phyloP scores from a whole-genome alignment of 208 protist genomes.

The Crithidia thermophila region DNA sequence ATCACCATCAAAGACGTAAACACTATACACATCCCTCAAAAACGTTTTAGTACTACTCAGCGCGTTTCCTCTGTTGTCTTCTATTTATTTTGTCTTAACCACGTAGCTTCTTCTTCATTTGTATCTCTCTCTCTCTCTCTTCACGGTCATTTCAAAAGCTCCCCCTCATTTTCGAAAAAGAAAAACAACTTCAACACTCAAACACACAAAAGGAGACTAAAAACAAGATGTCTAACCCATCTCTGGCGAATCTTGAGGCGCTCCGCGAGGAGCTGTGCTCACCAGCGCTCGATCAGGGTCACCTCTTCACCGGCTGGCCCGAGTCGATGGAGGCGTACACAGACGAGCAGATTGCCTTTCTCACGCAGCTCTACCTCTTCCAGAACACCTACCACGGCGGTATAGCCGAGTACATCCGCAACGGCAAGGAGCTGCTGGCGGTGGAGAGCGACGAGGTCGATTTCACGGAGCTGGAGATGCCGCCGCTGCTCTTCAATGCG shows the following conservation, averaged over 20 bases:
- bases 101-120: too few relatives aligned
- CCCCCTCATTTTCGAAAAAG: conserved; percentile 7
- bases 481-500: conserved; percentile 58
- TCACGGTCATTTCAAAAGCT: too few relatives aligned
- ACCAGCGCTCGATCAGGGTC: conserved; percentile 50
- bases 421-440: conserved; percentile 70
- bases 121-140: too few relatives aligned
- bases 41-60: too few relatives aligned
- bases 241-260: conserved; percentile 45
- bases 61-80: too few relatives aligned
- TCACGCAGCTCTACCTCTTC: conserved; percentile 69
- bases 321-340: conserved; percentile 38
- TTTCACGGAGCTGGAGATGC: conserved; percentile 54
- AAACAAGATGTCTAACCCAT: conserved; percentile 28
- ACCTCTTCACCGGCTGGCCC: conserved; percentile 76
- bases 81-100: too few relatives aligned
- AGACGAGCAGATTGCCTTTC: conserved; percentile 37
- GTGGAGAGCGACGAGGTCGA: conserved; percentile 20
- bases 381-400: conserved; percentile 67
- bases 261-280: conserved; percentile 56
- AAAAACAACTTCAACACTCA: conserved; percentile 1
- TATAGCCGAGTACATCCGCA: conserved; percentile 81
- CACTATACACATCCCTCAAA: too few relatives aligned
- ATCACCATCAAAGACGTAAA: too few relatives aligned
- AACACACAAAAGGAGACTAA: background rate